Evolutionary conservation across 805 yeast genomes (phyloP), one percentile per base, ranked within the genome.

Genomic region (Hanseniaspora thailandica): DNA sequence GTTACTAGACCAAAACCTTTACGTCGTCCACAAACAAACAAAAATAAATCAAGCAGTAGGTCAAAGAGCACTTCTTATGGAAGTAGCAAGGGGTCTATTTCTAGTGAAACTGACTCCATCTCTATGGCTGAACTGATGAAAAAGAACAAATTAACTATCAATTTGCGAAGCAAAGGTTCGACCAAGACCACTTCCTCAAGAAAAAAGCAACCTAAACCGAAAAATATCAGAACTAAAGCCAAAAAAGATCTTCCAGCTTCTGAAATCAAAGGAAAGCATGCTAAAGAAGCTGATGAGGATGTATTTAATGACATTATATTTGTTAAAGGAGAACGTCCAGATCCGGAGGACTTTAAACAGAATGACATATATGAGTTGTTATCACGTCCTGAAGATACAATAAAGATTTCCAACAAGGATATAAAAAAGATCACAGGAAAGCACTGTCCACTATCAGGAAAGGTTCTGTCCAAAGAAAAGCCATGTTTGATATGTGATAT

Each of bases 401-500:
- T 40, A 22, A 36, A 38, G 28, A 25, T 31, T 30, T 39, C 38
- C 6, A 31, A 28, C 12, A 39, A 39, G 17, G 52, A 47, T 15
- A 47, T 47, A 2, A 30, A 12, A 12, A 25, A 31, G 23, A 31
- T 47, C 8, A 17, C 40, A 9, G 19, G 26, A 1, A 41, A 41
- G 6, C 52, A 47, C 26, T 28, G 30, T 15, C 22, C 30, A 9
- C 17, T 47, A 3, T 25, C 35, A 17, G 25, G 40, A 28, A 38
- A 28, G 19, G 17, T 19, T 26, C 6, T 8, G 20, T n/a, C 25
- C 1, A 47, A 47, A 28, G 7, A 19, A 8, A 31, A 47, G 7
- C 30, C 39, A 22, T 47, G 52, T 17, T 22, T 41, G 40, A 19
- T 39, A 13, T 47, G 52, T 30, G 45, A 47, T 23, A 47, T 47